phyloP scores from a whole-genome alignment of 345 rosid species.

The Alliaria petiolata region DNA sequence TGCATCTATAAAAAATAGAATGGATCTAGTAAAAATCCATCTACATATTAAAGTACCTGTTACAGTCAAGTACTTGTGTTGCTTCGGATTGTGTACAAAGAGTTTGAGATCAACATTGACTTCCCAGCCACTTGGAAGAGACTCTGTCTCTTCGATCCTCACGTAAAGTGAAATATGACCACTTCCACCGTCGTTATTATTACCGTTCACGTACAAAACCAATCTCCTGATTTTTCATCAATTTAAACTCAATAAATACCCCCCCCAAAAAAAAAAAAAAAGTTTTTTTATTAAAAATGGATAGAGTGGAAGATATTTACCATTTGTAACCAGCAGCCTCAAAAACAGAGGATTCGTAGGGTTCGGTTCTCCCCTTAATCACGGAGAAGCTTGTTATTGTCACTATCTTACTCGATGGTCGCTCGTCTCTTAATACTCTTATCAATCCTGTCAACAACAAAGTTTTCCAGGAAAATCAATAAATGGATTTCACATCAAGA shows the following conservation, averaged over 20 bases:
- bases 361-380: neutral
- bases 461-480: neutral
- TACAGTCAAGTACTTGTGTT: constrained; percentile 19
- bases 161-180: constrained; percentile 31
- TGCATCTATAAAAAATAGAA: neutral
- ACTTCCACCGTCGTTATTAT: constrained; percentile 11
- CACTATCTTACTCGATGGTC: constrained; percentile 33
- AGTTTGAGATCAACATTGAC: constrained; percentile 31
- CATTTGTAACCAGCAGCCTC: constrained; percentile 40
- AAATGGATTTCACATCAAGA: neutral
- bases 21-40: neutral
- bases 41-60: constrained; percentile 18
- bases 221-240: constrained; percentile 21
- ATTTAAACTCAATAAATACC: too few species aligned
- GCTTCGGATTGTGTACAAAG: constrained; percentile 25
- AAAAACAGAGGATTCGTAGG: constrained; percentile 35
- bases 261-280: too few species aligned
- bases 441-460: constrained; percentile 11
- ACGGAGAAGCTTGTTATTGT: constrained; percentile 34
- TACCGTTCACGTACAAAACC: constrained; percentile 35
- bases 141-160: constrained; percentile 19
- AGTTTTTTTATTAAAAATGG: neutral
- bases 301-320: neutral
- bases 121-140: constrained; percentile 29
- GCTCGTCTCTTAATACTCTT: constrained; percentile 9